Evolutionary conservation across 2,329 filamentous ascomycete genomes (phyloP), one percentile per base, ranked within the genome.

Genomic region (Sporothrix protearum): DNA sequence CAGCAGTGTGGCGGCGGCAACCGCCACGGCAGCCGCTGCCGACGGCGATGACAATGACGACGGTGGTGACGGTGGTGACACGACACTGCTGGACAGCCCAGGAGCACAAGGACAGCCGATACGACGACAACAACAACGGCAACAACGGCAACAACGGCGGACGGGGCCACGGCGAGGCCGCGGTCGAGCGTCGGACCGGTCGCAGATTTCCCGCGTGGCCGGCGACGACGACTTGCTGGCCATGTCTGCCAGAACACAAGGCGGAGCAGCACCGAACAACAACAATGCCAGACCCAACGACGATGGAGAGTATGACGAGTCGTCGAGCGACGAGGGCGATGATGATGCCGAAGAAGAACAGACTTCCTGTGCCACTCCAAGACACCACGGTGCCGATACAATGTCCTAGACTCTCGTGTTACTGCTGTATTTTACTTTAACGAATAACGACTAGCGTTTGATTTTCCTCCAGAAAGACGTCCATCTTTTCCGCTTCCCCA

Each of bases 171-270:
- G 39, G 8, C 45, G 64, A 7, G 63, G 63, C 63, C 63, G 63
- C 57, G 69, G 22, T 16, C 64, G 64, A 19, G 12, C 42, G 22
- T 64, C 28, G 3, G 45, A 53, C 19, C 25, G 49, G 28, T 67
- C 64, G 1, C 64, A 49, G 10, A 22, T 67, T 8, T 28, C 45
- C 4, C 42, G 28, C 6, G 45, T 67, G 10, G 64, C 64, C 5
- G 64, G 64, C 28, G 64, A 67, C 64, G 64, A 67, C 28, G 42
- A 51, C 16, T 47, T 67, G 28, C 36, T 64, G 59, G 59, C 59
- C 5, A 28, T 64, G 12, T 64, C 59, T 16, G 9, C 25, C 4
- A 42, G n/a, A 9, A 25, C 51, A 22, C 25, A 0, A 16, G n/a
- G 9, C 10, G n/a, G 5, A 4, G 22, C n/a, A 25, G 3, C n/a